Evolutionary conservation across 352 stramenopile genomes (phyloP), one percentile per base, ranked within the genome.

Genomic region (Phytophthora ramorum): DNA sequence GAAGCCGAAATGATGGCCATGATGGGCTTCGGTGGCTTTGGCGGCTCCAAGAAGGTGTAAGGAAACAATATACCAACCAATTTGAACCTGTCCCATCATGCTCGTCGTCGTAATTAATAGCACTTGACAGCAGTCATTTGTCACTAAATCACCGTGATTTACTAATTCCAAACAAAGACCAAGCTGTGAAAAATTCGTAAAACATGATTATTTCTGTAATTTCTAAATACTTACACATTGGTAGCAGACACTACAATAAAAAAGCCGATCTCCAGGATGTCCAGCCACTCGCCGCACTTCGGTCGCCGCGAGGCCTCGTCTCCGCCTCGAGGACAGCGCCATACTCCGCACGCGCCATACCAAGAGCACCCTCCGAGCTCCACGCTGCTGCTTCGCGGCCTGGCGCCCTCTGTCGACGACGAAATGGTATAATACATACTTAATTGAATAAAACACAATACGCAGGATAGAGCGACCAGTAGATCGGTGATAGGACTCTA

Each of bases 11-110:
- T 98, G 89, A 95, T 94, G 85, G 87, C 90, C 17, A 90, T 97
- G 83, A 98, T 98, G 92, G 91, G 91, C 28, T 97, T 98, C 54
- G 79, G 77, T 1, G 88, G 89, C 38, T 98, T 98, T 57, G 81
- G 85, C 22, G 79, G 85, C 32, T 92, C 85, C 8, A 97, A 94
- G 40, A 90, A 91, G 59, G 61, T 54, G 20, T 78, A 77, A 65
- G 55, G n/a, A 20, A 48, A n/a, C 34, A 41, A 37, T 12, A 13
- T 43, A 50, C 14, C 8, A 30, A 34, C 14, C n/a, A 43, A n/a
- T 17, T 51, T 47, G 48, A 37, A n/a, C n/a, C n/a, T n/a, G n/a
- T n/a, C n/a, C n/a, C n/a, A n/a, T 17, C 14, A 46, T 53, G 54
- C 7, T 37, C 16, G 45, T 51, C 4, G 30, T 54, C 45, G 41